Evolutionary conservation across 352 stramenopile species (phyloP).

Genomic region (Globisporangium yorkense): DNA sequence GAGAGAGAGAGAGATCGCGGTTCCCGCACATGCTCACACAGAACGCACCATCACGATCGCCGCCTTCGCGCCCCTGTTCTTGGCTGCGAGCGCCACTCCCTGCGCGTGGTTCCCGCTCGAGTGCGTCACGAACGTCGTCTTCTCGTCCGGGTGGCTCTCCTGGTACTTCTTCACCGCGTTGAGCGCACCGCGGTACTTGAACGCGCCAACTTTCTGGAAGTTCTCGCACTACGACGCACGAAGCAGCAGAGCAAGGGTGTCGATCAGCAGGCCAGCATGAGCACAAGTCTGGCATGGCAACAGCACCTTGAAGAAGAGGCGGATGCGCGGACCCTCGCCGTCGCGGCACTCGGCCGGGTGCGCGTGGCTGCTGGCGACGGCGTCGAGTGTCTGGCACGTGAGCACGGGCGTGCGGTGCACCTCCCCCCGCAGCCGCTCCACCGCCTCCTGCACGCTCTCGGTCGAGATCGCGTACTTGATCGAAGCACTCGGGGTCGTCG

Average conservation of each 20-base stretch:
- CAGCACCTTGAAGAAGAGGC: constrained; percentile 62
- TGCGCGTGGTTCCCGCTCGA: constrained; percentile 92
- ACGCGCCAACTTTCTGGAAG: constrained; percentile 72
- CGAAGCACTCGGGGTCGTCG: background rate
- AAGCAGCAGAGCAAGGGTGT: background rate
- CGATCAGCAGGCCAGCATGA: background rate
- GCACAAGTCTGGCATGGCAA: background rate
- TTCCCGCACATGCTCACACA: background rate
- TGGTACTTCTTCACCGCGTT: constrained; percentile 57
- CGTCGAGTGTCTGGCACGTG: constrained; percentile 50
- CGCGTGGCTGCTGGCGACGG: constrained; percentile 18
- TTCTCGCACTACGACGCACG: constrained; percentile 58
- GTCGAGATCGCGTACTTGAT: constrained; percentile 51
- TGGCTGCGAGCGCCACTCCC: constrained; percentile 82
- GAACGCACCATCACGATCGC: constrained; percentile 84
- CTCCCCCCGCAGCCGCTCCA: constrained; percentile 43
- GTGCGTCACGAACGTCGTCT: constrained; percentile 75
- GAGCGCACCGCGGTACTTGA: constrained; percentile 80
- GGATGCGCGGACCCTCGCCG: constrained; percentile 6
- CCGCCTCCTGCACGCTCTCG: constrained; percentile 38
- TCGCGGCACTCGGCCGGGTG: background rate
- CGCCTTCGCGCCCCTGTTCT: constrained; percentile 45
- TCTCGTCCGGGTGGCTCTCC: constrained; percentile 13
- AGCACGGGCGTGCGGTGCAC: constrained; percentile 66
- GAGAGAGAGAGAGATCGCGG: too few species aligned